Evolutionary conservation across 2,329 filamentous ascomycete genomes (phyloP).

Genomic region (Clonostachys sp.): DNA sequence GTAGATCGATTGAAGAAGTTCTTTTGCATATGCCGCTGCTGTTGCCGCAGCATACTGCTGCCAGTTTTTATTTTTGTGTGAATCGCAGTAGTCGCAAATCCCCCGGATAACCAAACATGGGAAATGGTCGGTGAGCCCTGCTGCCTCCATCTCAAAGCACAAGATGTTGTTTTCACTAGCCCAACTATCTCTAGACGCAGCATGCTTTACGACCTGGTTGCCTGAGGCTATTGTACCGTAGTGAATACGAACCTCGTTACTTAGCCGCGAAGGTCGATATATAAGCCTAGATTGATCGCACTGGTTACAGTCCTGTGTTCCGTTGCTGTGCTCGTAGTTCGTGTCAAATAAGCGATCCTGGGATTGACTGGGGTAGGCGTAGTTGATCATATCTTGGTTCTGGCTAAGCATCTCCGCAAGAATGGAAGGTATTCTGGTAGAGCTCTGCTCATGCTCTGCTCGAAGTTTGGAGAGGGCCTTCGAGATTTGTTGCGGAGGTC

Average conservation of each 20-base stretch:
- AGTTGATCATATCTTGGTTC: background rate
- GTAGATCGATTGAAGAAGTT: constrained; percentile 1
- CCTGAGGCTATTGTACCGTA: constrained; percentile 9
- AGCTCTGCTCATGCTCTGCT: background rate
- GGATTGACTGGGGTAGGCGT: too few species aligned
- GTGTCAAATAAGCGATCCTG: too few species aligned
- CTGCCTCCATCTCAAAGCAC: background rate
- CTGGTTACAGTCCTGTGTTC: background rate
- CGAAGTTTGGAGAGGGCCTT: constrained; percentile 4
- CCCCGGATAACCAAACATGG: constrained; percentile 25
- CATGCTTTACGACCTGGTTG: constrained; percentile 13
- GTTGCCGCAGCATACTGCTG: constrained; percentile 22
- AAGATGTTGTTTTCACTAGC: background rate
- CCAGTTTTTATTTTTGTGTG: constrained; percentile 27
- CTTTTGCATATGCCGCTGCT: constrained; percentile 15
- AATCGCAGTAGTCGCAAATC: constrained; percentile 29
- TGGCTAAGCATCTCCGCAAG: background rate
- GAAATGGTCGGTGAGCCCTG: constrained; percentile 8
- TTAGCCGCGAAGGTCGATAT: background rate
- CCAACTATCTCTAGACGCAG: constrained; percentile 8
- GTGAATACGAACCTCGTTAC: constrained; percentile 1
- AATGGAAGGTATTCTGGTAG: background rate
- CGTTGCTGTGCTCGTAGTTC: background rate
- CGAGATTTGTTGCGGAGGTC: background rate
- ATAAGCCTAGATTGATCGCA: constrained; percentile 3